Conservation (phyloP, 2,329 filamentous ascomycete species). For the Sporothrix protearum region DNA sequence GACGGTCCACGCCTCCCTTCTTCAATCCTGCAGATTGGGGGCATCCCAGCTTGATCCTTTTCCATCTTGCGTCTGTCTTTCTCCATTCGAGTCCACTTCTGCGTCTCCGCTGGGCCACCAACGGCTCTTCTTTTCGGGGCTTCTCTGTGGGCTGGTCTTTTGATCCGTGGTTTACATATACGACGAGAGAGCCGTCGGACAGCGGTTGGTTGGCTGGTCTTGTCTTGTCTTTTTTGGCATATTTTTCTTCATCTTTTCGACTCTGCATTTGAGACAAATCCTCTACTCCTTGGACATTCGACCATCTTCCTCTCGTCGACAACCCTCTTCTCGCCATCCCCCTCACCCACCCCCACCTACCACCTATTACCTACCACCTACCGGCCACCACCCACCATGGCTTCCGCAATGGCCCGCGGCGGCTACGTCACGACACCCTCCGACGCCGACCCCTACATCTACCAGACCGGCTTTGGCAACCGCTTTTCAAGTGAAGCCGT, state of each 20-base stretch:
- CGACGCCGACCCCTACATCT: conserved; percentile 44
- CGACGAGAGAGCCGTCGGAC: background rate
- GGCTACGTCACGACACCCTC: conserved; percentile 11
- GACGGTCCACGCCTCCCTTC: background rate
- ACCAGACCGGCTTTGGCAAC: conserved; percentile 57
- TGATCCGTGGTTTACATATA: background rate
- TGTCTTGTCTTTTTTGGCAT: background rate
- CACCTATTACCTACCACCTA: too few species aligned
- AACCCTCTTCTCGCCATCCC: background rate
- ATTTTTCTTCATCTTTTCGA: background rate
- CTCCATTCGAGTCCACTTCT: background rate
- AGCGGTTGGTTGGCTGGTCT: background rate
- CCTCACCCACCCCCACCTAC: background rate
- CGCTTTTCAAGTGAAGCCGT: conserved; percentile 47
- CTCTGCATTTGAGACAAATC: background rate
- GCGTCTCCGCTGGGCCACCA: background rate
- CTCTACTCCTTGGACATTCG: background rate
- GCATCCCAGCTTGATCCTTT: background rate
- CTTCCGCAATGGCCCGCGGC: conserved; percentile 18
- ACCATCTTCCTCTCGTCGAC: background rate
- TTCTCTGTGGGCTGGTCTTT: background rate
- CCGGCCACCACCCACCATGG: background rate
- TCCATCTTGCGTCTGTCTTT: background rate
- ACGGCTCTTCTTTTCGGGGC: background rate
- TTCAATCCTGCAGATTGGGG: background rate